Conservation (phyloP, 2,329 filamentous ascomycete species). For the Sporothrix humicola region DNA sequence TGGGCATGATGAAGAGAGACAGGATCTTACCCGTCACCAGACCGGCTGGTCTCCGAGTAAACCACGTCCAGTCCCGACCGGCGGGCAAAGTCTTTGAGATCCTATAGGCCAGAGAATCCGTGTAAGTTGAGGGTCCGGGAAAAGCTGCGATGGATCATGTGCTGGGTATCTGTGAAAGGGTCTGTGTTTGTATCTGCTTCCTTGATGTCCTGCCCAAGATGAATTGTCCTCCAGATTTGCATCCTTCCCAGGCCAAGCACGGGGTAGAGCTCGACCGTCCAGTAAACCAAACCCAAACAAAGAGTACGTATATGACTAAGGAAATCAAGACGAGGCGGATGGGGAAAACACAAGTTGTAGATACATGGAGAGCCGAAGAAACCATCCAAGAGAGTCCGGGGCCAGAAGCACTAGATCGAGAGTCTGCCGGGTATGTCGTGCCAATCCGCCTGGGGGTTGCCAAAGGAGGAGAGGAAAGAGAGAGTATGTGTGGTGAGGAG, state of each 20-base stretch:
- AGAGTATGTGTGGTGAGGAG: neutral
- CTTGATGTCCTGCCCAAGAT: neutral
- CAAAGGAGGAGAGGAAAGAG: neutral
- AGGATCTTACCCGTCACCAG: conserved; percentile 81
- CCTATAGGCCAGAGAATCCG: conserved; percentile 81
- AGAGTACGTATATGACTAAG: neutral
- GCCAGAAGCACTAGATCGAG: conserved; percentile 27
- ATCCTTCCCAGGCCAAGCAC: conserved; percentile 19
- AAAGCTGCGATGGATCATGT: conserved; percentile 34
- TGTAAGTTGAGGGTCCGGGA: conserved; percentile 72
- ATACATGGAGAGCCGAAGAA: neutral
- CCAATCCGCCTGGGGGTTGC: conserved; percentile 26
- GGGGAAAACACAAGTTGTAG: neutral
- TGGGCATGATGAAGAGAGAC: neutral
- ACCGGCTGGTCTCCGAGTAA: conserved; percentile 93
- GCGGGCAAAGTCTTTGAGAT: conserved; percentile 98
- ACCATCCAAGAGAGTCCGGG: conserved; percentile 24
- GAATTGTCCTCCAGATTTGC: conserved; percentile 18
- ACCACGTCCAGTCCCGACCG: conserved; percentile 97
- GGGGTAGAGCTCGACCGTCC: conserved; percentile 23
- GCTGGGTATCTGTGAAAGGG: neutral
- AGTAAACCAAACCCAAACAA: conserved; percentile 25
- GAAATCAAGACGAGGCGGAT: neutral
- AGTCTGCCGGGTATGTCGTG: conserved; percentile 7
- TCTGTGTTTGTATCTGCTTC: neutral